Evolutionary conservation across 2,329 filamentous ascomycete genomes (phyloP), one percentile per base, ranked within the genome.

Genomic region (Berkeleyomyces basicola): DNA sequence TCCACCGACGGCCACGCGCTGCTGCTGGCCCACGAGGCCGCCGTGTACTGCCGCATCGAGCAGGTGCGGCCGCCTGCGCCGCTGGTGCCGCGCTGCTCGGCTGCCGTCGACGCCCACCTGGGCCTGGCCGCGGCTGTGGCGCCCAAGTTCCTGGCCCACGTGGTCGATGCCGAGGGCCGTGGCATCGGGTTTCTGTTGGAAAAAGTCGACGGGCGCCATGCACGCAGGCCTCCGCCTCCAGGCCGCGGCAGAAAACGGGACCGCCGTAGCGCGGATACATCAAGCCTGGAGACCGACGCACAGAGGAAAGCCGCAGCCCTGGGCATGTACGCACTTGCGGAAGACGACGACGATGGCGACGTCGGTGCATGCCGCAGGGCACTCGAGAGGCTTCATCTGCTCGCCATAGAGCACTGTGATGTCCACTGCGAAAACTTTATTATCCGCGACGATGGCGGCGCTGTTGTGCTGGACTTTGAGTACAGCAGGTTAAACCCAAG

Each of bases 391-490:
- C 44, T 61, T n/a, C 59, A 61, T 33, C 46, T 51, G 46, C 47
- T 61, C 31, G 59, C 46, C n/a, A 40, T 61, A 11, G 36, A 7
- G 33, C 59, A 61, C n/a, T 46, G 59, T 7, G 59, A 61, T 55
- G 59, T 61, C 7, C 59, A 55, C 43, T 33, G 47, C 4, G 59
- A 61, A 9, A 61, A 61, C 46, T 61, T 61, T 43, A n/a, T 61
- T 2, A 42, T 61, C 5, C 44, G 59, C 23, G 44, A 51, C 7
- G 46, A 53, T 53, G 46, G 59, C 36, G 46, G 59, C 9, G 59
- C 59, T 10, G 11, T 61, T 9, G 16, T 61, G 16, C 10, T 61
- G 16, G 59, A 61, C 47, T 61, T 61, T 31, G 59, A 61, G 39
- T 61, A 61, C 33, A 59, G 57, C n/a, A 59, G 57, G n/a, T 10